A percentile compares a stretch with the other conserved stretches of the same genome.
These are phyloP conservation scores for Astrothelium macrocarpum DNA, from an alignment of 495 filamentous ascomycete genomes.

Conservation along the genomic window DNA sequence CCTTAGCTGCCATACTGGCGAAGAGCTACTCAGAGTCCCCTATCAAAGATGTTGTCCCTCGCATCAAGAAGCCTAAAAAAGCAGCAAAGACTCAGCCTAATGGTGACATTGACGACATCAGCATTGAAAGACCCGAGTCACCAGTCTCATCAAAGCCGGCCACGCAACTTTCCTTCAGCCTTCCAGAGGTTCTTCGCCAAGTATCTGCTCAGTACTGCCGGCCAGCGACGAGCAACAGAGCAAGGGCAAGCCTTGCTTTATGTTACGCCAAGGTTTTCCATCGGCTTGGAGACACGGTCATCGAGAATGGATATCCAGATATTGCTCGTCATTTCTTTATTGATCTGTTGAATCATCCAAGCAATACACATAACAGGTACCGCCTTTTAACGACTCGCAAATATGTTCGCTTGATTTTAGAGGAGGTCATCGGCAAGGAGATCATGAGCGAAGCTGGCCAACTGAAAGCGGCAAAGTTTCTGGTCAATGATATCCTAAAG, in stretches of 20 bases:
- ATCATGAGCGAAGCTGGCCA: conserved; percentile 85
- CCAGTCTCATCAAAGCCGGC: conserved; percentile 62
- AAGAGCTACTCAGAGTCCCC: conserved; percentile 64
- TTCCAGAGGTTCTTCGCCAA: conserved; percentile 70
- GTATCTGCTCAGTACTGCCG: conserved; percentile 76
- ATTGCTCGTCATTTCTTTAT: conserved; percentile 73
- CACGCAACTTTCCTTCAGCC: conserved; percentile 57
- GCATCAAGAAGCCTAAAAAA: conserved; percentile 65
- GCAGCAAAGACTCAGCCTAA: conserved; percentile 59
- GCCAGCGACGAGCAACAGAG: conserved; percentile 66
- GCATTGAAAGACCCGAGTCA: conserved; percentile 64
- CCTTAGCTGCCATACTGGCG: conserved; percentile 66
- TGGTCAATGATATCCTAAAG: conserved; percentile 84
- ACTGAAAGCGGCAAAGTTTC: conserved; percentile 62
- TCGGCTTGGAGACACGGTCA: conserved; percentile 59
- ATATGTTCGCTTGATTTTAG: conserved; percentile 73
- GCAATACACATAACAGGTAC: conserved; percentile 76
- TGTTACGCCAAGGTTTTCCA: conserved; percentile 77
- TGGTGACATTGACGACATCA: conserved; percentile 65
- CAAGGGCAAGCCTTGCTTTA: conserved; percentile 72
- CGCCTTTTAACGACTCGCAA: conserved; percentile 75
- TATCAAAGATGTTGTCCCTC: conserved; percentile 45
- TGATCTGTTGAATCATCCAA: conserved; percentile 68
- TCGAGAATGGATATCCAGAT: conserved; percentile 68
- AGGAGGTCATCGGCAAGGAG: conserved; percentile 70